These are phyloP conservation scores for Vigna mungo DNA, from an alignment of 306 rosid species.

Conservation along the genomic window DNA sequence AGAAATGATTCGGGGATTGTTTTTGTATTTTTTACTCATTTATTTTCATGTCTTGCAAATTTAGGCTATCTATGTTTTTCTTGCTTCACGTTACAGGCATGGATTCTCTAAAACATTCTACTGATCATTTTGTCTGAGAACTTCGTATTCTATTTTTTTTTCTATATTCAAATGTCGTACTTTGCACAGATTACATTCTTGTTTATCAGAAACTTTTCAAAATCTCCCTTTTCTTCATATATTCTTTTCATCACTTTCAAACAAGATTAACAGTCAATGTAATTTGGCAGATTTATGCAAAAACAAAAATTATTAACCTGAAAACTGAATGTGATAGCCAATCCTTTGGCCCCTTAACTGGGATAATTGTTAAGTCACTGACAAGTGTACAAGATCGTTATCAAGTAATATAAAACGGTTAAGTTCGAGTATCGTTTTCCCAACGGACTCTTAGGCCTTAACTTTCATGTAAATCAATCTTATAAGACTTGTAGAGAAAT, in stretches of 20 bases:
- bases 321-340: not conserved
- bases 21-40: not conserved
- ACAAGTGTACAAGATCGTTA: too few species aligned
- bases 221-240: not conserved
- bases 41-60: not conserved
- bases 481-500: too few species aligned
- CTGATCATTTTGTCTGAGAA: not conserved
- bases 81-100: not conserved
- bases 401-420: too few species aligned
- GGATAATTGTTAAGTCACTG: too few species aligned
- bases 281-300: not conserved
- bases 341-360: conserved; percentile 5
- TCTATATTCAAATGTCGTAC: not conserved
- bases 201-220: not conserved
- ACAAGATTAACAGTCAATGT: not conserved
- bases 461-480: too few species aligned
- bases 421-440: too few species aligned
- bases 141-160: not conserved
- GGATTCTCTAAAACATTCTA: not conserved
- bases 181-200: not conserved
- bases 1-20: conserved; percentile 6
- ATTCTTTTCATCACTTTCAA: not conserved
- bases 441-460: too few species aligned
- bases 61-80: not conserved
- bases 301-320: not conserved